Conservation (phyloP, 129 eudicot species). For the Flaveria sonorensis region DNA sequence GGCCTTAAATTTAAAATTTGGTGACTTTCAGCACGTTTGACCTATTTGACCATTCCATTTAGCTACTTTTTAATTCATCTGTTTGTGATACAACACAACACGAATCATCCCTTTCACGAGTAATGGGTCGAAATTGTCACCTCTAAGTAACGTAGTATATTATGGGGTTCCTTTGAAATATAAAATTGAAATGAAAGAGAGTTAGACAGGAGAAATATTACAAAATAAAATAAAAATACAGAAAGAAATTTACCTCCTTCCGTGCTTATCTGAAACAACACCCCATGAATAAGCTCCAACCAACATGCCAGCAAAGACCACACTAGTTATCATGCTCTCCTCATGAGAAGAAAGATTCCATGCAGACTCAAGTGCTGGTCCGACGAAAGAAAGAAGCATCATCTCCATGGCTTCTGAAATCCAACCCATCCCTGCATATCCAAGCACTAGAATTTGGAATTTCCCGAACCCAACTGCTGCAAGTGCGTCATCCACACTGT, state of each 20-base stretch:
- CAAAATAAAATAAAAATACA: not conserved
- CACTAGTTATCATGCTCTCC: slow-evolving; percentile 56
- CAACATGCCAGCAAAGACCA: slow-evolving; percentile 65
- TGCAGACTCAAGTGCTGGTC: slow-evolving; percentile 59
- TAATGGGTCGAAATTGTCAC: not conserved
- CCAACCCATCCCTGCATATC: slow-evolving; percentile 70
- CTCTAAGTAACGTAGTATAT: not conserved
- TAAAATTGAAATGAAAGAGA: not conserved
- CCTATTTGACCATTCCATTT: not conserved
- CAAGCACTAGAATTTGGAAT: slow-evolving; percentile 53
- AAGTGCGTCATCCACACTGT: slow-evolving; percentile 63
- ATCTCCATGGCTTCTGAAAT: slow-evolving; percentile 71
- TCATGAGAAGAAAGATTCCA: slow-evolving; percentile 58
- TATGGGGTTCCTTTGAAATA: not conserved
- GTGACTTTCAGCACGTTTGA: not conserved
- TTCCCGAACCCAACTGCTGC: slow-evolving; percentile 55
- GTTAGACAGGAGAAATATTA: not conserved
- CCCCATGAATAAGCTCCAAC: slow-evolving; percentile 68
- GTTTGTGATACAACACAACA: not conserved
- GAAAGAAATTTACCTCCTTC: slow-evolving; percentile 40
- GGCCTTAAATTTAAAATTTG: not conserved
- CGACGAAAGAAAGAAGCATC: slow-evolving; percentile 70
- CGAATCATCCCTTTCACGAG: not conserved
- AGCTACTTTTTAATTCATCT: not conserved
- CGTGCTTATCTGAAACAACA: slow-evolving; percentile 55